Conservation (phyloP, 345 rosid genomes). For the Populus nigra region DNA sequence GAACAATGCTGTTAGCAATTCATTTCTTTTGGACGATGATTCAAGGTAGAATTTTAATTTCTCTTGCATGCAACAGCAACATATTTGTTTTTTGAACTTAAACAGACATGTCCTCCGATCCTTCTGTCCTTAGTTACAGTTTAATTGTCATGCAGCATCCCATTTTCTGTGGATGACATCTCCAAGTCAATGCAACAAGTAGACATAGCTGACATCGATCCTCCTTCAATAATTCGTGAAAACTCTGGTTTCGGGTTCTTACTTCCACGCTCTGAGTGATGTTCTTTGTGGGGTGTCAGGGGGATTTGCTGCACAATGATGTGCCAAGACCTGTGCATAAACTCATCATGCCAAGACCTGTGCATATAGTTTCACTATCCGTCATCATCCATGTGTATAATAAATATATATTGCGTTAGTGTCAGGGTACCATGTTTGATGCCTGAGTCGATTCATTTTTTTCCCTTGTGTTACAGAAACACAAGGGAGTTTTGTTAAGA, state of each 20-base stretch:
- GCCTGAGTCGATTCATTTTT: conserved; percentile 35
- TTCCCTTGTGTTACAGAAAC: conserved; percentile 46
- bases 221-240: conserved; percentile 80
- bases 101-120: background rate
- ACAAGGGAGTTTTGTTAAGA: conserved; percentile 39
- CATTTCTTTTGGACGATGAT: conserved; percentile 94
- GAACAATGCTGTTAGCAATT: conserved; percentile 88
- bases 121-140: conserved; percentile 7
- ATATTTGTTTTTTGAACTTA: background rate
- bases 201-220: conserved; percentile 81
- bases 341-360: conserved; percentile 16
- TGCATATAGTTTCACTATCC: conserved; percentile 27
- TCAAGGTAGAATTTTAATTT: conserved; percentile 57
- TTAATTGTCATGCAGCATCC: conserved; percentile 62
- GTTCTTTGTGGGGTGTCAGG: conserved; percentile 2
- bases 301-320: background rate
- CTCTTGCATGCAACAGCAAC: background rate
- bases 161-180: conserved; percentile 95
- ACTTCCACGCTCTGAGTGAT: conserved; percentile 76
- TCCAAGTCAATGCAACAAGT: conserved; percentile 90
- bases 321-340: conserved; percentile 13
- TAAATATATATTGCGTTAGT: conserved; percentile 3
- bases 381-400: conserved; percentile 38
- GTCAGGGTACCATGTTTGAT: conserved; percentile 28
- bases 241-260: conserved; percentile 92